Percentiles rank a stretch among this genome's conserved stretches.
phyloP scores from a whole-genome alignment of 768 basidiomycete genomes.

The Xerocomellus dryophilus region DNA sequence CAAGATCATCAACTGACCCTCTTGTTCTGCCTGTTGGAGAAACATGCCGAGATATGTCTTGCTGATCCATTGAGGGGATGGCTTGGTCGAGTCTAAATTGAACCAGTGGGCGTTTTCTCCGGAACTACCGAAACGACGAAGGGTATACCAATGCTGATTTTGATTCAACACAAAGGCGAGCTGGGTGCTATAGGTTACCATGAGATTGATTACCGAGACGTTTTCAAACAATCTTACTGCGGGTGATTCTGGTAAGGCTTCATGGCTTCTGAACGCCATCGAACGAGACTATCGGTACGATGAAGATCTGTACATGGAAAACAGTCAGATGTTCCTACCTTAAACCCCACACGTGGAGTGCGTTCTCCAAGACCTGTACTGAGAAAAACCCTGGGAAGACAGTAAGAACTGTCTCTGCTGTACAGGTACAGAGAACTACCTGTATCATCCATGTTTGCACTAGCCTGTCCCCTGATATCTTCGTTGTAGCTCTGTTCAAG shows the following conservation, averaged over 20 bases:
- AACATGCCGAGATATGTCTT: conserved; percentile 83
- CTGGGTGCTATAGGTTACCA: conserved; percentile 53
- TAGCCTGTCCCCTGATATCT: conserved; percentile 40
- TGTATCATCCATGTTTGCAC: conserved; percentile 90
- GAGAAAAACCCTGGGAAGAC: conserved; percentile 76
- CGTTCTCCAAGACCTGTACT: conserved; percentile 82
- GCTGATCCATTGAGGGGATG: conserved; percentile 76
- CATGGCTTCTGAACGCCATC: conserved; percentile 86
- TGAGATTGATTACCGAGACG: conserved; percentile 7
- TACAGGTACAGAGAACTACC: conserved; percentile 39
- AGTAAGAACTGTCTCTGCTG: neutral
- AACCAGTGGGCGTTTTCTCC: conserved; percentile 70
- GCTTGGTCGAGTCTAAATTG: conserved; percentile 77
- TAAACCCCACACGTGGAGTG: conserved; percentile 80
- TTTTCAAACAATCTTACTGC: conserved; percentile 50
- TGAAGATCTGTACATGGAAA: conserved; percentile 5
- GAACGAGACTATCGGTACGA: conserved; percentile 48
- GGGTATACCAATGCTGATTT: conserved; percentile 85
- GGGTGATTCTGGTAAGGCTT: conserved; percentile 69
- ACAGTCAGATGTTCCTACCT: conserved; percentile 45
- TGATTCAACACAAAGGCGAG: conserved; percentile 86
- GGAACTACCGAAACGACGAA: conserved; percentile 71
- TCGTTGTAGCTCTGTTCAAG: conserved; percentile 62
- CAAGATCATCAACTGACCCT: conserved; percentile 50
- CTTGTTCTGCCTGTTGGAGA: conserved; percentile 79